Evolutionary conservation across 2,329 filamentous ascomycete genomes (phyloP).

Genomic region (Aspergillus quadrilineatus): DNA sequence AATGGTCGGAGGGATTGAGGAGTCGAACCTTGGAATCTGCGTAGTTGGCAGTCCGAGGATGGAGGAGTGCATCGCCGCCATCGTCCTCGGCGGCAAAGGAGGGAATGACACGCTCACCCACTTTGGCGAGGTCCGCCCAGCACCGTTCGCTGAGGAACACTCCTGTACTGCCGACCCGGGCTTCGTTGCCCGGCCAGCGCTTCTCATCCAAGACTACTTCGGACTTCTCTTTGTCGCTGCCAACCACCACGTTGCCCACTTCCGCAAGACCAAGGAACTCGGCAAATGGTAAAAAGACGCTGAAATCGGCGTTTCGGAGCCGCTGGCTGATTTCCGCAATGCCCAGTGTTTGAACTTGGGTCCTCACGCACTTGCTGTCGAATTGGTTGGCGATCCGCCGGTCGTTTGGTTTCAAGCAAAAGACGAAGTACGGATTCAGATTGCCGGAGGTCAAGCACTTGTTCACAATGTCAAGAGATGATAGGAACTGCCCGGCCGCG

Average conservation of each 20-base stretch:
- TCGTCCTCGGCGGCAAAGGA: conserved; percentile 60
- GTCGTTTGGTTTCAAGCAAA: conserved; percentile 97
- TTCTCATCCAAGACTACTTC: conserved; percentile 90
- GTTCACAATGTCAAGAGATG: conserved; percentile 84
- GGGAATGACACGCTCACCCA: conserved; percentile 62
- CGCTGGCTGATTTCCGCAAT: conserved; percentile 96
- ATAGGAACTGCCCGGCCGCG: conserved; percentile 87
- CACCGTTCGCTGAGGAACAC: conserved; percentile 94
- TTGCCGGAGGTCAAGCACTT: conserved; percentile 79
- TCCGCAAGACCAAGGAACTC: conserved; percentile 92
- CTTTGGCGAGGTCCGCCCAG: conserved; percentile 85
- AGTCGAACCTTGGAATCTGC: conserved; percentile 57
- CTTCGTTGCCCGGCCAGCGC: conserved; percentile 89
- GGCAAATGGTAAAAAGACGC: conserved; percentile 89
- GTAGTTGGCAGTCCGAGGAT: conserved; percentile 44
- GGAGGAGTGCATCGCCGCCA: conserved; percentile 61
- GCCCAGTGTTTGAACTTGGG: conserved; percentile 90
- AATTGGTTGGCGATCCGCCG: conserved; percentile 97
- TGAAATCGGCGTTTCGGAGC: conserved; percentile 90
- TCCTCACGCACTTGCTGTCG: conserved; percentile 95
- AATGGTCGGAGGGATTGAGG: conserved; percentile 47
- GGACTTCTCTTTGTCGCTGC: conserved; percentile 87
- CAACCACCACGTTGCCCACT: conserved; percentile 78
- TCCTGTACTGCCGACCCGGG: conserved; percentile 84
- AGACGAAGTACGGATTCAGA: conserved; percentile 92